A percentile compares a stretch with the other conserved stretches of the same genome.
These are phyloP conservation scores for Pythium periplocum DNA, from an alignment of 352 stramenopile species.

Conservation along the genomic window DNA sequence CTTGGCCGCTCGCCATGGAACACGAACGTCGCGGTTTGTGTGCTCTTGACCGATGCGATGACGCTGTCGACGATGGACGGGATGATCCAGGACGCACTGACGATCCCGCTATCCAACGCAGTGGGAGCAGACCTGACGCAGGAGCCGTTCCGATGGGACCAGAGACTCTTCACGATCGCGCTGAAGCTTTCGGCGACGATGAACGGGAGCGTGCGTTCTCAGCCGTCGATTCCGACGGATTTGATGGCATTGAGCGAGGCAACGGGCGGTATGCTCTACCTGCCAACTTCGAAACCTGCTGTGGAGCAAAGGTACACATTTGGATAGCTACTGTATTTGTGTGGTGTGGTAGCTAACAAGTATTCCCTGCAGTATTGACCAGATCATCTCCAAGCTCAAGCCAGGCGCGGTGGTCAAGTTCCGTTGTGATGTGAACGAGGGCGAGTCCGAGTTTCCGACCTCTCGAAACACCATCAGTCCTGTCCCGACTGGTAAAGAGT, in stretches of 20 bases:
- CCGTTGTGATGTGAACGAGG: slow-evolving; percentile 50
- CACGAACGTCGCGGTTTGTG: slow-evolving; percentile 77
- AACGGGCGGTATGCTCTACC: slow-evolving; percentile 77
- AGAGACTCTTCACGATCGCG: slow-evolving; percentile 73
- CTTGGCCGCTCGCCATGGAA: slow-evolving; percentile 77
- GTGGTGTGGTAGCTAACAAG: not conserved
- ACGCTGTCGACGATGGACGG: slow-evolving; percentile 58
- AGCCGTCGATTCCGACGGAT: slow-evolving; percentile 52
- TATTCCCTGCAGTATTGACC: slow-evolving; percentile 55
- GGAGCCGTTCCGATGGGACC: slow-evolving; percentile 85
- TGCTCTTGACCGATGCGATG: slow-evolving; percentile 81
- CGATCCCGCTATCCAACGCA: slow-evolving; percentile 55
- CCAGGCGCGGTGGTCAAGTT: slow-evolving; percentile 79
- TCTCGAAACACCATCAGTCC: slow-evolving; percentile 69
- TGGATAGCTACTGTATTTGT: not conserved
- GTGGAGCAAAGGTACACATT: slow-evolving; percentile 53
- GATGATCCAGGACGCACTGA: slow-evolving; percentile 67
- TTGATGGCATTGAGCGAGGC: slow-evolving; percentile 83
- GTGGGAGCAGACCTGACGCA: slow-evolving; percentile 75
- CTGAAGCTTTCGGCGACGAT: slow-evolving; percentile 76
- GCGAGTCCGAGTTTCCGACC: slow-evolving; percentile 36
- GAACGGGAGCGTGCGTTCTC: slow-evolving; percentile 32
- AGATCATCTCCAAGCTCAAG: slow-evolving; percentile 82
- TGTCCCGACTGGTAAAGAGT: slow-evolving; percentile 74
- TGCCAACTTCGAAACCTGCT: slow-evolving; percentile 71